Evolutionary conservation across 306 rosid genomes (phyloP).

Genomic region (Gillenia trifoliata): DNA sequence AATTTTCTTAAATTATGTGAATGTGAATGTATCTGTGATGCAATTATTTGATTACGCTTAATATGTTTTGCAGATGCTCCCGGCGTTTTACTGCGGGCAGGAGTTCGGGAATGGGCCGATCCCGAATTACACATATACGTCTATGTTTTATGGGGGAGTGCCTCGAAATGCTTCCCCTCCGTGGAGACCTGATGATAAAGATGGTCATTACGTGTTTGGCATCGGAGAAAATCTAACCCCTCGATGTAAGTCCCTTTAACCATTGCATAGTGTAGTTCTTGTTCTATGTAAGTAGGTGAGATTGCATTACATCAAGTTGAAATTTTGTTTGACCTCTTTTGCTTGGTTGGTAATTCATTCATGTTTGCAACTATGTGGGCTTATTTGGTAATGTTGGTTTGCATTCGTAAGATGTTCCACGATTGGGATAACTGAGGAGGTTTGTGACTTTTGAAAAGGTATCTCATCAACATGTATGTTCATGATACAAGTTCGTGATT

Average conservation of each 20-base stretch:
- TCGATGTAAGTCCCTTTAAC: constrained; percentile 45
- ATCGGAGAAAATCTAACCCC: constrained; percentile 64
- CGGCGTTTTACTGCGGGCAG: constrained; percentile 51
- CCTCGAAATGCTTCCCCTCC: constrained; percentile 70
- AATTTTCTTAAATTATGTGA: too few relatives aligned
- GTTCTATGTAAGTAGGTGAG: neutral
- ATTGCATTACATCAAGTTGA: neutral
- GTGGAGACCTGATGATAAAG: constrained; percentile 80
- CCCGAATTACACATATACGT: constrained; percentile 42
- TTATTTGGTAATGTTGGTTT: neutral
- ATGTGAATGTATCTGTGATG: neutral
- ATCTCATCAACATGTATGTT: neutral
- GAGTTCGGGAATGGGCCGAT: constrained; percentile 52
- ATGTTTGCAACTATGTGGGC: neutral
- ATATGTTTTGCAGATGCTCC: constrained; percentile 39
- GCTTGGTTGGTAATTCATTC: neutral
- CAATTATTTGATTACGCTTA: neutral
- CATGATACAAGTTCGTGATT: neutral
- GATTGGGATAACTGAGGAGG: neutral
- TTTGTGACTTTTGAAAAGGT: neutral
- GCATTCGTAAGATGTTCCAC: too few relatives aligned
- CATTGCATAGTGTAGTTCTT: neutral
- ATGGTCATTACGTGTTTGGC: constrained; percentile 62
- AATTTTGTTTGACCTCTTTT: neutral
- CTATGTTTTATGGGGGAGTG: constrained; percentile 49